Percentiles rank a stretch among this genome's conserved stretches.
Conservation (phyloP, 2,329 filamentous ascomycete genomes). For the Tympanopsis confertula region DNA sequence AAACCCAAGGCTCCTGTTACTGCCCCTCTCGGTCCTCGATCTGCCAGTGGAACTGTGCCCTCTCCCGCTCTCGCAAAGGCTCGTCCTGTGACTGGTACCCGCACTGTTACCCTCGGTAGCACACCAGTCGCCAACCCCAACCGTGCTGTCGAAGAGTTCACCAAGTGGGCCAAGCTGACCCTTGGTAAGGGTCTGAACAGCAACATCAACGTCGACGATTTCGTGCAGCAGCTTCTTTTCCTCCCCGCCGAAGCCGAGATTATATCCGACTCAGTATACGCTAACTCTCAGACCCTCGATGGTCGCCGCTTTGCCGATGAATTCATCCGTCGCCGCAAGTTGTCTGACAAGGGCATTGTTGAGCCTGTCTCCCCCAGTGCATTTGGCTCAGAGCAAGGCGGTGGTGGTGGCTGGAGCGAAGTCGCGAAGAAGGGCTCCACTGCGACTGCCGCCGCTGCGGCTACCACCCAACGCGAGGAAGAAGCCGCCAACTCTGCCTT, state of each 20-base stretch:
- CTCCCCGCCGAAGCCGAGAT: conserved; percentile 70
- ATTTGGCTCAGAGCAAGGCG: conserved; percentile 21
- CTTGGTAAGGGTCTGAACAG: conserved; percentile 61
- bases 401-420: conserved; percentile 76
- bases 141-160: conserved; percentile 76
- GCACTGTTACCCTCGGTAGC: conserved; percentile 31
- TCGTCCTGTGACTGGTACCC: conserved; percentile 17
- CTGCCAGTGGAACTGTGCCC: conserved; percentile 24
- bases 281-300: conserved; percentile 78
- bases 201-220: conserved; percentile 69
- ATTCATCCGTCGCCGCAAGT: conserved; percentile 82
- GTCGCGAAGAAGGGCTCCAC: conserved; percentile 79
- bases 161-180: conserved; percentile 68
- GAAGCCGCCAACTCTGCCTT: conserved; percentile 51
- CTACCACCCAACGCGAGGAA: conserved; percentile 18
- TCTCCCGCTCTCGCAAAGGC: conserved; percentile 38
- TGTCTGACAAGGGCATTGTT: conserved; percentile 75
- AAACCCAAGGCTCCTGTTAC: conserved; percentile 67
- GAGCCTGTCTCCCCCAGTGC: conserved; percentile 60
- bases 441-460: conserved; percentile 19
- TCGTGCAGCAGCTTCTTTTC: conserved; percentile 63
- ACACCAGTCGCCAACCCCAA: conserved; percentile 17
- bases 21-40: conserved; percentile 37
- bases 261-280: conserved; percentile 83
- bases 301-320: conserved; percentile 88